A percentile compares a stretch with the other conserved stretches of the same genome.
Conservation (phyloP, 129 eudicot genomes). For the Helichrysum umbraculigerum region DNA sequence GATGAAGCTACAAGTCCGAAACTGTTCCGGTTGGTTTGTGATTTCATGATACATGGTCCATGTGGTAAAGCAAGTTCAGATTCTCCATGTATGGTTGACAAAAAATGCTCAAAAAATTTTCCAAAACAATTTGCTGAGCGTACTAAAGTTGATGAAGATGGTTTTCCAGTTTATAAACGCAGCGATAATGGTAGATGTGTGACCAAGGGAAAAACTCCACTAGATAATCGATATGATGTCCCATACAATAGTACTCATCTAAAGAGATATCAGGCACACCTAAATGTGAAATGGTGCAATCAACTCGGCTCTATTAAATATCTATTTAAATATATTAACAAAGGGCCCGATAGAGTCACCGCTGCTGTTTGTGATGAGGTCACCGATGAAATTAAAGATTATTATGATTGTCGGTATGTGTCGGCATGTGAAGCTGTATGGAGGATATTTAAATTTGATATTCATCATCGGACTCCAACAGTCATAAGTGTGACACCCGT, state of each 20-base stretch:
- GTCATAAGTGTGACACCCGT: too few relatives aligned
- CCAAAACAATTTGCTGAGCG: not conserved
- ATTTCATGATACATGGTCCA: not conserved
- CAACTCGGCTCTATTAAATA: not conserved
- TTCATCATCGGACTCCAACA: too few relatives aligned
- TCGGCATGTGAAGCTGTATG: not conserved
- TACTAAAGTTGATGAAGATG: not conserved
- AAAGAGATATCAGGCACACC: not conserved
- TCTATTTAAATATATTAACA: not conserved
- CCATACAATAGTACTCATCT: not conserved
- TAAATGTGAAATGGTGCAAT: slow-evolving; percentile 1
- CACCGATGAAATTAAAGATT: not conserved
- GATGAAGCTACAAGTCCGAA: not conserved
- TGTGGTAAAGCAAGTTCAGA: not conserved
- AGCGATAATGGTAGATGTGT: not conserved
- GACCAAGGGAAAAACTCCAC: not conserved
- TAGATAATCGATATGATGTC: not conserved
- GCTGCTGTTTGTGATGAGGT: too few relatives aligned
- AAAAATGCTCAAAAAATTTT: not conserved
- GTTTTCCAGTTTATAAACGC: not conserved
- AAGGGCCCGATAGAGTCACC: not conserved
- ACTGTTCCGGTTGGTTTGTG: not conserved
- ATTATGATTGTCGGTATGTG: not conserved
- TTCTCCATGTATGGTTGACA: too few relatives aligned
- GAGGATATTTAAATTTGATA: not conserved